Base-by-base conservation (phyloP, 2,329 filamentous ascomycete genomes). In the Penicillium sp. region DNA sequence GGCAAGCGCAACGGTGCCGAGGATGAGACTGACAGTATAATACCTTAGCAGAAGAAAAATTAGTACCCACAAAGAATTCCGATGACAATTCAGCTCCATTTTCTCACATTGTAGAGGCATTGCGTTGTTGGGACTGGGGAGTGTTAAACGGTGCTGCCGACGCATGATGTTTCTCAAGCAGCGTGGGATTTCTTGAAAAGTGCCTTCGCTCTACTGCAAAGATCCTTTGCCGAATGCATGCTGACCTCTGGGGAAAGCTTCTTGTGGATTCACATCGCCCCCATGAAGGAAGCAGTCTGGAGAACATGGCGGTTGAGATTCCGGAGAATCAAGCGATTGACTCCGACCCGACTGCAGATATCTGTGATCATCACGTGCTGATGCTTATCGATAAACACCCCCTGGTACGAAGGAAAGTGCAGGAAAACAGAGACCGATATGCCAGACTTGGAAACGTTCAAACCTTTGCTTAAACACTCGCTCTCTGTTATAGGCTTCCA, bases 1-100 rank as follows among this genome's bases (percentile, higher is more conserved):
- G 33, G 80, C 77, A 25, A 84, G 65, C 10, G 80, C 79, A 27
- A 81, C 70, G 5, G 80, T 82, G 45, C 78, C 79, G 25, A 84
- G 67, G 33, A 83, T 79, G 36, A 81, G 64, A 55, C 79, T 82
- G 33, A 81, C 68, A 16, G 78, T 74, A 56, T 83, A 84, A 62
- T 81, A 81, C 65, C 79, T 81, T 6, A 45, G 7, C 18, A 11
- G 8, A n/a, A 30, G 14, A 39, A 14, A 3, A 2, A 13, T 54
- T 23, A 54, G 38, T 13, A 21, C 5, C 7, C 4, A 9, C 1
- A 14, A 4, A 4, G 8, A 1, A 1, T 7, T 14, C 4, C 6
- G 1, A 14, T 11, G 4, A 10, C 11, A 3, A 9, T 19, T 4
- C 16, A 28, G 5, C 4, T 20, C 18, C 10, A 30, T 16, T n/a